Conservation (phyloP, 2,329 filamentous ascomycete genomes). For the Plenodomus lindquistii region DNA sequence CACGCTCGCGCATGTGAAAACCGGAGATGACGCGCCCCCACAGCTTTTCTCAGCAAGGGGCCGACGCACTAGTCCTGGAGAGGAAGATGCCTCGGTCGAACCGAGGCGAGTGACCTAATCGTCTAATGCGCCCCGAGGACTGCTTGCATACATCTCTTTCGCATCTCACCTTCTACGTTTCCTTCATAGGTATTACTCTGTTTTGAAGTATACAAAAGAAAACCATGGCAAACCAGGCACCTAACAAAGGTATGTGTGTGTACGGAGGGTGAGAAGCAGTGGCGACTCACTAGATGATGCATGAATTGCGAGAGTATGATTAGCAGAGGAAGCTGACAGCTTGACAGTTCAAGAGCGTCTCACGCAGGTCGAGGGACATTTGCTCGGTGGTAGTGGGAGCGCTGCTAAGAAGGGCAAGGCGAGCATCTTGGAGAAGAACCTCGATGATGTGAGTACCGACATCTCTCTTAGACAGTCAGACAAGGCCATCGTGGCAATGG, state of each 20-base stretch:
- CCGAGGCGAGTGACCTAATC: slow-evolving; percentile 19
- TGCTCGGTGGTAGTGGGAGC: slow-evolving; percentile 49
- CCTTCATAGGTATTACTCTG: slow-evolving; percentile 4
- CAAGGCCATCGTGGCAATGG: not conserved
- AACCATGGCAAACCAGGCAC: slow-evolving; percentile 45
- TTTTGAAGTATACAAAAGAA: not conserved
- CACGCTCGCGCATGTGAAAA: slow-evolving; percentile 25
- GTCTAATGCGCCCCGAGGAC: slow-evolving; percentile 8
- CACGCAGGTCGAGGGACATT: slow-evolving; percentile 61
- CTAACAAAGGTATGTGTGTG: slow-evolving; percentile 25
- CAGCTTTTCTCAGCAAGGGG: not conserved
- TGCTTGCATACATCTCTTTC: not conserved
- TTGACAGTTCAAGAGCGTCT: slow-evolving; percentile 60
- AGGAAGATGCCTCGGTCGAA: slow-evolving; percentile 18
- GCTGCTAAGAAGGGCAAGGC: slow-evolving; percentile 42
- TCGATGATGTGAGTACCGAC: slow-evolving; percentile 56
- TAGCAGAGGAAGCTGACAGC: slow-evolving; percentile 10
- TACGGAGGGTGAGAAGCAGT: not conserved
- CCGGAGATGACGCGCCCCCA: slow-evolving; percentile 20
- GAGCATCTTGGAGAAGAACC: slow-evolving; percentile 56
- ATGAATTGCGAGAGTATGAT: not conserved
- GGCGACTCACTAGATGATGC: not conserved
- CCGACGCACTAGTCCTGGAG: slow-evolving; percentile 9
- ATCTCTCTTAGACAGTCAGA: not conserved
- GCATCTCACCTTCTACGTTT: slow-evolving; percentile 3